phyloP scores from a whole-genome alignment of 2,329 filamentous ascomycete genomes.

The Aspergillus ochraceus region DNA sequence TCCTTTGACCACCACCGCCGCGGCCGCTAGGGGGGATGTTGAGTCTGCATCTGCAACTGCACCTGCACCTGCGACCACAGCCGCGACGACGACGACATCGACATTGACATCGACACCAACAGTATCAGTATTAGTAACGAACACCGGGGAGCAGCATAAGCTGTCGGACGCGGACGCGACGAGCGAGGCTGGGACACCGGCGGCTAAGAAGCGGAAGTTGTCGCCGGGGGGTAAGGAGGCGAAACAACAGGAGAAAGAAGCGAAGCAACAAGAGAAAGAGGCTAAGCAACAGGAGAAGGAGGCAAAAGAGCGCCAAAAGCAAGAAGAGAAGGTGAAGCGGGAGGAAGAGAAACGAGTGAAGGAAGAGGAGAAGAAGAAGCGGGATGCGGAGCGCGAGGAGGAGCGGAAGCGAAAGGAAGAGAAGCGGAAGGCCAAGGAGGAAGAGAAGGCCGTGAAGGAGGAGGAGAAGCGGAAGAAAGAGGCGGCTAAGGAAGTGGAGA shows the following conservation, averaged over 20 bases:
- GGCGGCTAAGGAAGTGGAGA: slow-evolving; percentile 41
- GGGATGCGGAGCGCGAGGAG: slow-evolving; percentile 31
- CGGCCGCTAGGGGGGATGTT: not conserved
- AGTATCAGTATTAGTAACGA: not conserved
- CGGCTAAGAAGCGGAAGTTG: slow-evolving; percentile 35
- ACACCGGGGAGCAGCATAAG: slow-evolving; percentile 2
- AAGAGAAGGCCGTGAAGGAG: slow-evolving; percentile 50
- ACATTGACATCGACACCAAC: not conserved
- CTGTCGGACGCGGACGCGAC: slow-evolving; percentile 9
- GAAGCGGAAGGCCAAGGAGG: slow-evolving; percentile 43
- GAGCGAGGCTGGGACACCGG: slow-evolving; percentile 8
- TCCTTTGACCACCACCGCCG: not conserved
- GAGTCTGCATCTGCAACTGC: not conserved
- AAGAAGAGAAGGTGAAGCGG: slow-evolving; percentile 29
- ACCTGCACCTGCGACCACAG: no score
- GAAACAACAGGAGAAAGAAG: slow-evolving; percentile 25
- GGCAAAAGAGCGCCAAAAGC: slow-evolving; percentile 16
- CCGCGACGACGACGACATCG: not conserved
- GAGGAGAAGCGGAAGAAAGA: slow-evolving; percentile 48
- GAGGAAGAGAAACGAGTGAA: slow-evolving; percentile 32
- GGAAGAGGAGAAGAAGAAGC: slow-evolving; percentile 48
- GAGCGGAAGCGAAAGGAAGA: slow-evolving; percentile 37
- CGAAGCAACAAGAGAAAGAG: slow-evolving; percentile 27
- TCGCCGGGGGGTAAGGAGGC: slow-evolving; percentile 30
- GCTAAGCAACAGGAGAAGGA: slow-evolving; percentile 25